Percentiles rank a stretch among this genome's conserved stretches.
Conservation (phyloP, 306 rosid genomes). For the Macrotyloma uniflorum region DNA sequence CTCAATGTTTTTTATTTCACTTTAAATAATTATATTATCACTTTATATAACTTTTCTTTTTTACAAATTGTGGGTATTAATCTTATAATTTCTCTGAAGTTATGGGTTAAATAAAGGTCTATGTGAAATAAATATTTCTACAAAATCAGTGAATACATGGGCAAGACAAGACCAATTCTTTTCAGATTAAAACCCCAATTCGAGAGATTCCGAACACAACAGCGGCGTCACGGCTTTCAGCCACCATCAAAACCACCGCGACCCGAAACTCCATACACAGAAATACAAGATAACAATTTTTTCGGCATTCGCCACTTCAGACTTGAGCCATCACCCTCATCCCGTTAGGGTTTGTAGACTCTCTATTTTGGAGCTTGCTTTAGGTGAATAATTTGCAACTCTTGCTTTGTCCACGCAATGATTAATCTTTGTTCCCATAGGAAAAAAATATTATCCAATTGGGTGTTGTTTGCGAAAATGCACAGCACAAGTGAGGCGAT, state of each 20-base stretch:
- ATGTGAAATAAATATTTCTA: too few species aligned
- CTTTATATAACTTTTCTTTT: too few species aligned
- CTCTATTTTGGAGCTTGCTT: background rate
- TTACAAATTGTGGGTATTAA: too few species aligned
- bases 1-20: too few species aligned
- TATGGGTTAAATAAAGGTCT: too few species aligned
- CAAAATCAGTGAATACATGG: too few species aligned
- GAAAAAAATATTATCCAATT: background rate
- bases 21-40: too few species aligned
- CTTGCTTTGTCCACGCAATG: conserved; percentile 40
- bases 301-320: background rate
- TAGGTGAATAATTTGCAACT: conserved; percentile 11
- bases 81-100: too few species aligned
- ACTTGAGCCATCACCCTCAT: background rate
- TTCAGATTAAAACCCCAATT: too few species aligned
- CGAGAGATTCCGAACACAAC: background rate
- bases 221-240: background rate
- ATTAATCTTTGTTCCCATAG: conserved; percentile 34
- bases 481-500: conserved; percentile 45
- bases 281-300: background rate
- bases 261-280: background rate
- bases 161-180: too few species aligned
- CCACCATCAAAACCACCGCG: background rate
- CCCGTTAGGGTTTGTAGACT: background rate
- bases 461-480: conserved; percentile 39